These are phyloP conservation scores for Alternaria panax DNA, from an alignment of 2,329 filamentous ascomycete genomes.

Conservation along the genomic window DNA sequence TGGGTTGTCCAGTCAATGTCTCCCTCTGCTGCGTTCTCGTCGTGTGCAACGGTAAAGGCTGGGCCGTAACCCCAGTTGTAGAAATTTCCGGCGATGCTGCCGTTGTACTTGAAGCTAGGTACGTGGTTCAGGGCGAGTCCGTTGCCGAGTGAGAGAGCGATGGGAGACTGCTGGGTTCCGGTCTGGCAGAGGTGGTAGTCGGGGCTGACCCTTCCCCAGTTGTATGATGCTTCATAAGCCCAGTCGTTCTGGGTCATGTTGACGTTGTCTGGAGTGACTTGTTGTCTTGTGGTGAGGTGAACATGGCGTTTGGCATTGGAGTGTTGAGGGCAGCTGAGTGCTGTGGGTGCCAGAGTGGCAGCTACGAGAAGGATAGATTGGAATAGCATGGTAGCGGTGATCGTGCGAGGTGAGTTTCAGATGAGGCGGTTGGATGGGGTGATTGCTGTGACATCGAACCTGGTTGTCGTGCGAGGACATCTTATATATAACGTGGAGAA, in stretches of 20 bases:
- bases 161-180: slow-evolving; percentile 61
- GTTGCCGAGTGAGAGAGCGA: slow-evolving; percentile 52
- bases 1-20: slow-evolving; percentile 46
- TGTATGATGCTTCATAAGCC: slow-evolving; percentile 38
- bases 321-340: slow-evolving; percentile 25
- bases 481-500: background rate
- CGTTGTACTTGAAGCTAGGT: slow-evolving; percentile 54
- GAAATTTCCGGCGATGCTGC: slow-evolving; percentile 49
- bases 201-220: slow-evolving; percentile 51
- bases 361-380: slow-evolving; percentile 10
- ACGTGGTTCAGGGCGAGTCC: slow-evolving; percentile 53
- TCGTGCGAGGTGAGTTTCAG: background rate
- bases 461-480: background rate
- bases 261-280: slow-evolving; percentile 6
- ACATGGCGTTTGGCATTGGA: slow-evolving; percentile 19
- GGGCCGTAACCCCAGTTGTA: slow-evolving; percentile 61
- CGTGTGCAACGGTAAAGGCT: slow-evolving; percentile 52
- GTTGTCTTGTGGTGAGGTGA: slow-evolving; percentile 9
- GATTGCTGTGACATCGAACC: background rate
- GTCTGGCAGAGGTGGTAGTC: slow-evolving; percentile 58
- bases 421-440: background rate
- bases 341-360: slow-evolving; percentile 11
- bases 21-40: slow-evolving; percentile 22
- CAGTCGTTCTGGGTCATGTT: slow-evolving; percentile 20
- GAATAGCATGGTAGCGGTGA: slow-evolving; percentile 19